A percentile compares a stretch with the other conserved stretches of the same genome.
These are phyloP conservation scores for Vigna radiata DNA, from an alignment of 306 rosid species.

Conservation along the genomic window DNA sequence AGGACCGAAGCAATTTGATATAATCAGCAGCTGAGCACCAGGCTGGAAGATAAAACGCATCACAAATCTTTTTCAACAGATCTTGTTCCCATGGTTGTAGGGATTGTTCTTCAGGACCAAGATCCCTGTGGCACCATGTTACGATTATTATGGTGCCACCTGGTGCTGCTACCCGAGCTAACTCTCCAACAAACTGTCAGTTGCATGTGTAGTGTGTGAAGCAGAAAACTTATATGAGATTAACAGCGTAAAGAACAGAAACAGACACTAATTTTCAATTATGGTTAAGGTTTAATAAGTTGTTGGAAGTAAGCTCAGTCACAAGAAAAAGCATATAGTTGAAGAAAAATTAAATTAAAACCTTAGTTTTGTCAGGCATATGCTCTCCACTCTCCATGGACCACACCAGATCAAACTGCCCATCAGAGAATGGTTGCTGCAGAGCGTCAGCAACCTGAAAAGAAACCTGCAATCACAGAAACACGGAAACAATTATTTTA, in stretches of 20 bases:
- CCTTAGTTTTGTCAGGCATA: slow-evolving; percentile 97
- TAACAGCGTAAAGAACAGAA: background rate
- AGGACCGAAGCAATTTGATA: slow-evolving; percentile 62
- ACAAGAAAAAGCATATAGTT: background rate
- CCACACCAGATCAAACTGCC: slow-evolving; percentile 85
- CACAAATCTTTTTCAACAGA: slow-evolving; percentile 79
- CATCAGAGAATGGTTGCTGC: slow-evolving; percentile 80
- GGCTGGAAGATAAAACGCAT: slow-evolving; percentile 83
- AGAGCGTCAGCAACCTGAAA: slow-evolving; percentile 91
- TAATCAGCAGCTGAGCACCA: slow-evolving; percentile 95
- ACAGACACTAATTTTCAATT: slow-evolving; percentile 3
- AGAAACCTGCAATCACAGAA: slow-evolving; percentile 58
- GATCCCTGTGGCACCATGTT: slow-evolving; percentile 98
- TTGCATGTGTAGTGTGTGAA: background rate
- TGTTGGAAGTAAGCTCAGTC: background rate
- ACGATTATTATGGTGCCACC: slow-evolving; percentile 82
- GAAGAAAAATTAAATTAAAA: background rate
- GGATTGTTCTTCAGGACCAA: slow-evolving; percentile 64
- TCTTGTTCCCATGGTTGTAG: slow-evolving; percentile 71
- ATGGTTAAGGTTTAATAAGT: background rate
- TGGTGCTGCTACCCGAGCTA: slow-evolving; percentile 91
- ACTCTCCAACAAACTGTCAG: slow-evolving; percentile 80
- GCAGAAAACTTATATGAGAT: slow-evolving; percentile 23
- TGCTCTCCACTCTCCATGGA: slow-evolving; percentile 99
- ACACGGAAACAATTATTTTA: background rate